A percentile compares a stretch with the other conserved stretches of the same genome.
Evolutionary conservation across 108 stramenopile species (phyloP).

Genomic region (Pseudonitzschia delicatissima): DNA sequence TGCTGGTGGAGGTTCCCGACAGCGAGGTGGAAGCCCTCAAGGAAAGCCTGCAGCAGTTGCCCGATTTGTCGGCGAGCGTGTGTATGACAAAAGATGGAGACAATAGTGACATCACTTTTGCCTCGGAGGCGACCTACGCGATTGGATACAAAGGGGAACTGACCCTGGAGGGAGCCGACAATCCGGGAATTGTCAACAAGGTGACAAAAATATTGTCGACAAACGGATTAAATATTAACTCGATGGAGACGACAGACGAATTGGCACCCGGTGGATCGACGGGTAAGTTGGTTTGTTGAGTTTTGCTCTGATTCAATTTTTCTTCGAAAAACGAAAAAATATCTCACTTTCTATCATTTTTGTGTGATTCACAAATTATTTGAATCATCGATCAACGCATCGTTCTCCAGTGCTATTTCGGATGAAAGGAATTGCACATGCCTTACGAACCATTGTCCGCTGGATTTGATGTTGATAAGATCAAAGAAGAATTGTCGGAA

Average conservation of each 20-base stretch:
- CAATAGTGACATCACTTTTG: background rate
- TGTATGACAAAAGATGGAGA: conserved; percentile 29
- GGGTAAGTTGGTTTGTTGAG: background rate
- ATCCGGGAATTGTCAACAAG: conserved; percentile 76
- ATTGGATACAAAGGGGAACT: conserved; percentile 19
- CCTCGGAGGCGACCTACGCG: background rate
- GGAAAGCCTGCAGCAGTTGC: conserved; percentile 31
- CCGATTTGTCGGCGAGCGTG: conserved; percentile 51
- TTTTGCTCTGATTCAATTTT: background rate
- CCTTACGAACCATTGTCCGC: conserved; percentile 52
- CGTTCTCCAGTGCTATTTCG: conserved; percentile 19
- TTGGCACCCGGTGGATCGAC: conserved; percentile 50
- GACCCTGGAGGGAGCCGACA: conserved; percentile 54
- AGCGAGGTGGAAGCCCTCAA: conserved; percentile 30
- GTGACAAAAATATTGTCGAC: conserved; percentile 59
- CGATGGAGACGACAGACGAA: conserved; percentile 65
- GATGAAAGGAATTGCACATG: conserved; percentile 56
- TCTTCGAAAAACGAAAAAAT: too few relatives aligned
- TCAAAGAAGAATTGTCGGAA: conserved; percentile 44
- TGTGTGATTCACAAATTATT: too few relatives aligned
- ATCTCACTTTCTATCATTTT: too few relatives aligned
- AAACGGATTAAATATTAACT: conserved; percentile 52
- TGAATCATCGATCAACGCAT: too few relatives aligned
- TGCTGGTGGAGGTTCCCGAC: conserved; percentile 58
- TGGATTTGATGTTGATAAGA: conserved; percentile 51